phyloP scores from a whole-genome alignment of 306 rosid species.

The Sicyos baderoa region DNA sequence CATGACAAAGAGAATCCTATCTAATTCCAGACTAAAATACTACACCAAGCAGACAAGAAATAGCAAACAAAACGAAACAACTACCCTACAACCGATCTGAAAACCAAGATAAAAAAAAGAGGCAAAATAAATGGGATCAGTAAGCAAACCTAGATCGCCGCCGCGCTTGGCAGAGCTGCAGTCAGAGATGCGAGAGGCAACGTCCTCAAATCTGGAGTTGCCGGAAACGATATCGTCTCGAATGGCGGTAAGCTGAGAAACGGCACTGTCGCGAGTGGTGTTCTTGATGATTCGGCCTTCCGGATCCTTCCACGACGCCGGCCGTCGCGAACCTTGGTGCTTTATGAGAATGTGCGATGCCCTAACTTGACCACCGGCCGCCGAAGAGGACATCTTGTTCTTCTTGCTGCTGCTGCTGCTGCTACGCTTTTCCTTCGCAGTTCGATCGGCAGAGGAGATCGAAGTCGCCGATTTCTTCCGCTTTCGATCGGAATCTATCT shows the following conservation, averaged over 20 bases:
- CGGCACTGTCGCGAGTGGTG: conserved; percentile 67
- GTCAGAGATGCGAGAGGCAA: conserved; percentile 76
- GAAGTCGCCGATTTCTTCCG: conserved; percentile 51
- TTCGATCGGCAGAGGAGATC: conserved; percentile 43
- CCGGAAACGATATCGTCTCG: conserved; percentile 74
- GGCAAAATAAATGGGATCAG: background rate
- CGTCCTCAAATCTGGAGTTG: conserved; percentile 55
- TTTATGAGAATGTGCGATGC: conserved; percentile 93
- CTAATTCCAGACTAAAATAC: background rate
- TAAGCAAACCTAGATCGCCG: conserved; percentile 74
- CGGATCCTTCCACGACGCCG: conserved; percentile 98
- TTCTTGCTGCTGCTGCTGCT: conserved; percentile 25
- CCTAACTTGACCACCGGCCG: conserved; percentile 50
- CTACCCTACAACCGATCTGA: background rate
- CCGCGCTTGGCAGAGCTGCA: conserved; percentile 97
- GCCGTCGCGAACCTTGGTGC: conserved; percentile 83
- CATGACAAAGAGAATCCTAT: background rate
- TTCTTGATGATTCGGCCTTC: conserved; percentile 64
- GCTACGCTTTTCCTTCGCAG: conserved; percentile 37
- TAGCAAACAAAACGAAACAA: background rate
- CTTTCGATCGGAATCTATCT: conserved; percentile 76
- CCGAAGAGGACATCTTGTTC: conserved; percentile 58
- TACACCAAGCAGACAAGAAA: background rate
- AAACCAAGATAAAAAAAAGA: background rate
- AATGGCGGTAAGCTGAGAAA: conserved; percentile 51